A percentile compares a stretch with the other conserved stretches of the same genome.
Conservation (phyloP, 2,329 filamentous ascomycete species). For the Tolypocladium tundrense region DNA sequence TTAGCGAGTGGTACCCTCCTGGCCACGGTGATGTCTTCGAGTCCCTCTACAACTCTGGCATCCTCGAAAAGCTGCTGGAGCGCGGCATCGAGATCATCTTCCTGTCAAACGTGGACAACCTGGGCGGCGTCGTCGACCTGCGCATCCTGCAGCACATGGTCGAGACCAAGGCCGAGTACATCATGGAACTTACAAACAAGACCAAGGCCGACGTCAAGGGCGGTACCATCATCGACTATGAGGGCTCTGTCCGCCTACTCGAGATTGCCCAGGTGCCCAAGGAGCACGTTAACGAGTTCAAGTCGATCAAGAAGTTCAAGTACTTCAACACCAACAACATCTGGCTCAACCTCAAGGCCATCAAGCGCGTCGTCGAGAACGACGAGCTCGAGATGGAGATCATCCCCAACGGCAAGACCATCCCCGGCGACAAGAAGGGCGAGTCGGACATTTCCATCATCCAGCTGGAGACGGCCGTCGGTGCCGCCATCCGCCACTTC, state of each 20-base stretch:
- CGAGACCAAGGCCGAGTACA: conserved; percentile 93
- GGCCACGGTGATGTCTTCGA: conserved; percentile 99
- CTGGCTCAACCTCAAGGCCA: conserved; percentile 95
- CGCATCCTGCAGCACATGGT: conserved; percentile 99
- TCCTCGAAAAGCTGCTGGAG: conserved; percentile 90
- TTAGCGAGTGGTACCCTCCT: conserved; percentile 97
- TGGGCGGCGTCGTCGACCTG: conserved; percentile 94
- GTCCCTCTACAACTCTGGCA: conserved; percentile 98
- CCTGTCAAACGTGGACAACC: conserved; percentile 97
- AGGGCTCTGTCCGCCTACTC: conserved; percentile 89
- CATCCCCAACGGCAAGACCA: conserved; percentile 98
- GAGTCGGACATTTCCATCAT: conserved; percentile 96
- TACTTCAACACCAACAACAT: conserved; percentile 99
- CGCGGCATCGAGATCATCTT: conserved; percentile 97
- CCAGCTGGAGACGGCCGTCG: conserved; percentile 96
- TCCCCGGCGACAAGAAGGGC: conserved; percentile 98
- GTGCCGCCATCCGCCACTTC: conserved; percentile 98
- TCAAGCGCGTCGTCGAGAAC: conserved; percentile 98
- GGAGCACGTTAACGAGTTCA: conserved; percentile 99
- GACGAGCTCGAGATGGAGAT: conserved; percentile 99
- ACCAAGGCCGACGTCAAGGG: conserved; percentile 99
- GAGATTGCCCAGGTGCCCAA: conserved; percentile 99
- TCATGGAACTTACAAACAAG: conserved; percentile 99
- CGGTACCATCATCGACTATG: conserved; percentile 99
- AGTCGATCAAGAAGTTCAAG: conserved; percentile 99